Percentiles rank a stretch among this genome's conserved stretches.
Evolutionary conservation across 2,329 filamentous ascomycete species (phyloP).

Genomic region (Stemphylium vesicarium): DNA sequence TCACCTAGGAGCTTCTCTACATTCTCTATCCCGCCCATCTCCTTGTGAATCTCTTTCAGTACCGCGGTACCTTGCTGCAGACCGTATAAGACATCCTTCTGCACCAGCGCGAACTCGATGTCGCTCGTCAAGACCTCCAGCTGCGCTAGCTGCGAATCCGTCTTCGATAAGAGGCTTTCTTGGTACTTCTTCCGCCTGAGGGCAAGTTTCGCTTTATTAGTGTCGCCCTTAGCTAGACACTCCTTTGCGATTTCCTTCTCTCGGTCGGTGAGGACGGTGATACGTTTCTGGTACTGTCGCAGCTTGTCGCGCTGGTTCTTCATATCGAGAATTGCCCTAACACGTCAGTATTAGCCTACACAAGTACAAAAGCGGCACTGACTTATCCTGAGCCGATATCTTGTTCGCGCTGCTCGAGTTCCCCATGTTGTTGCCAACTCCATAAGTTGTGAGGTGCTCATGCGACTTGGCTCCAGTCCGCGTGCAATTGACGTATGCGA

Average conservation of each 20-base stretch:
- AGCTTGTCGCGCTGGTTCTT: conserved; percentile 98
- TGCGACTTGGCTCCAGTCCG: conserved; percentile 15
- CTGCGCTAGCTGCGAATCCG: conserved; percentile 91
- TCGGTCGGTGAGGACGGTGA: conserved; percentile 81
- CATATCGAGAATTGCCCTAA: conserved; percentile 93
- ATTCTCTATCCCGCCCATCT: conserved; percentile 93
- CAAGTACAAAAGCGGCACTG: conserved; percentile 32
- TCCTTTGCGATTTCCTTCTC: conserved; percentile 86
- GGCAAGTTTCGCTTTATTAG: conserved; percentile 80
- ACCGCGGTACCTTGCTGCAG: conserved; percentile 90
- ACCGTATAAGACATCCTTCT: conserved; percentile 94
- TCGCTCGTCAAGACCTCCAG: conserved; percentile 85
- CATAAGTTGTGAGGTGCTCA: conserved; percentile 29
- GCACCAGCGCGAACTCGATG: conserved; percentile 95
- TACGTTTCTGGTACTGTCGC: conserved; percentile 92
- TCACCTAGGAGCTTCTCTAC: conserved; percentile 97
- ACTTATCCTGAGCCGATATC: conserved; percentile 87
- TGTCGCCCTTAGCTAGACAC: conserved; percentile 82
- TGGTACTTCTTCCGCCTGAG: conserved; percentile 97
- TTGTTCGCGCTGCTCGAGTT: conserved; percentile 69
- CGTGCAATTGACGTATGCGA: conserved; percentile 30
- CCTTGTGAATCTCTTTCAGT: conserved; percentile 85
- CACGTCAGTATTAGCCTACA: conserved; percentile 10
- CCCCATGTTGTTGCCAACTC: conserved; percentile 60
- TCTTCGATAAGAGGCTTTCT: conserved; percentile 84